Percentiles rank a stretch among this genome's conserved stretches.
Conservation (phyloP, 2,329 filamentous ascomycete genomes). For the Microdochium bolleyi region DNA sequence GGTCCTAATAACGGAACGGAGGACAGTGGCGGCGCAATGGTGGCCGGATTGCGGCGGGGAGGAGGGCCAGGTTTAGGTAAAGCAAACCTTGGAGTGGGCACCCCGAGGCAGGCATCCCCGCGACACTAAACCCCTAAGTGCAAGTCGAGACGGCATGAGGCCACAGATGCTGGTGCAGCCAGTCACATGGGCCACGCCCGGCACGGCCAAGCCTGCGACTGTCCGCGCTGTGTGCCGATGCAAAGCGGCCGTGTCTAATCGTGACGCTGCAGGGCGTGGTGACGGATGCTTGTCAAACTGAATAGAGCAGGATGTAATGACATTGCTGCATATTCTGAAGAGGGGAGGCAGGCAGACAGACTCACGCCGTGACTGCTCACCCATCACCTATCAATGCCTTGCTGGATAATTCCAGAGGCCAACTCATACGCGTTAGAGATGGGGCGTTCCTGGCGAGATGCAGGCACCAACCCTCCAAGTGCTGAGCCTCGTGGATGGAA, state of each 20-base stretch:
- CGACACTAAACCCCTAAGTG: conserved; percentile 47
- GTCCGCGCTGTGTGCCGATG: conserved; percentile 8
- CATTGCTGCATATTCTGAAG: too few relatives aligned
- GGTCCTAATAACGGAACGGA: neutral
- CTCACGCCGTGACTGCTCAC: too few relatives aligned
- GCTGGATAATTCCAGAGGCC: too few relatives aligned
- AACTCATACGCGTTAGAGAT: too few relatives aligned
- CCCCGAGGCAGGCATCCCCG: neutral
- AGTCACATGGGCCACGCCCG: neutral
- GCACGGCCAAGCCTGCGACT: neutral
- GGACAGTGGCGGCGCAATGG: conserved; percentile 1
- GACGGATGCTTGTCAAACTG: too few relatives aligned
- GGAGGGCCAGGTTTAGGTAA: conserved; percentile 11
- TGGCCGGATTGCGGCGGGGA: neutral
- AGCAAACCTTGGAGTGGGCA: conserved; percentile 16
- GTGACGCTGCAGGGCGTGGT: neutral
- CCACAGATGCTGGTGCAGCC: neutral
- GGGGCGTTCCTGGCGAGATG: too few relatives aligned
- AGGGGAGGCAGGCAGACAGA: too few relatives aligned
- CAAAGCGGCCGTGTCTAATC: neutral
- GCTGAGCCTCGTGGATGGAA: too few relatives aligned
- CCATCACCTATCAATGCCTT: too few relatives aligned
- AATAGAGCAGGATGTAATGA: too few relatives aligned
- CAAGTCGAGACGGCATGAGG: conserved; percentile 36
- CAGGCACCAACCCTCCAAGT: too few relatives aligned